Conservation (phyloP, 352 stramenopile genomes). For the Thraustochytrium sp. region DNA sequence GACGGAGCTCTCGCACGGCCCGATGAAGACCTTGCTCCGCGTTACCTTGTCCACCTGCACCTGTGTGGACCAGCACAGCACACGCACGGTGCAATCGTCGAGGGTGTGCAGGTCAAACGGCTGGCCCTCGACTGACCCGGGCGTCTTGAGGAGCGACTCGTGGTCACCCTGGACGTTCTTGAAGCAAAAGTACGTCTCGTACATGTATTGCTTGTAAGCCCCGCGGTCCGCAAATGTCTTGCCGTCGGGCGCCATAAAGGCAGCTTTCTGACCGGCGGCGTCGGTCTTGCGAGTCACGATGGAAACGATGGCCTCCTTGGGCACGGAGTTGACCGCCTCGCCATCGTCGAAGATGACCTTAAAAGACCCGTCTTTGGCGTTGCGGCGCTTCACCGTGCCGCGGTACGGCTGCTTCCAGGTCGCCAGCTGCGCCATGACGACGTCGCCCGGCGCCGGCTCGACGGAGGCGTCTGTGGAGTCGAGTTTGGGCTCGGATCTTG, state of each 20-base stretch:
- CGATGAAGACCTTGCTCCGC: slow-evolving; percentile 77
- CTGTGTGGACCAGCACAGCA: slow-evolving; percentile 76
- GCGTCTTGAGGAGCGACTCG: slow-evolving; percentile 70
- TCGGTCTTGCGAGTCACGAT: not conserved
- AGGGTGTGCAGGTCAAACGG: slow-evolving; percentile 78
- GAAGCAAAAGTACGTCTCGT: slow-evolving; percentile 67
- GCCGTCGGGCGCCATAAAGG: slow-evolving; percentile 2
- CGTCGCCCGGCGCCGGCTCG: not conserved
- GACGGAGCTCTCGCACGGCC: slow-evolving; percentile 63
- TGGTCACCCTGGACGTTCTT: slow-evolving; percentile 62
- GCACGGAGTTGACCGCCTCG: not conserved
- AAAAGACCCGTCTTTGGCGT: not conserved
- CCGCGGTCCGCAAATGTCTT: not conserved
- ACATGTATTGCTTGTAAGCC: slow-evolving; percentile 24
- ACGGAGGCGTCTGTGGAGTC: no score
- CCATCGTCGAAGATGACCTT: slow-evolving; percentile 35
- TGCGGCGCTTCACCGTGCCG: not conserved
- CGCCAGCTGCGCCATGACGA: not conserved
- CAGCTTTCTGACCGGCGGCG: not conserved
- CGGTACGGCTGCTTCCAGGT: slow-evolving; percentile 7
- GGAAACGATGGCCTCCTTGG: not conserved
- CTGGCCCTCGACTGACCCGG: slow-evolving; percentile 72
- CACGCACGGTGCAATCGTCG: slow-evolving; percentile 65
- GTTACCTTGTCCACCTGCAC: slow-evolving; percentile 77
- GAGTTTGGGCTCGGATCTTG: no score